Conservation (phyloP, 805 yeast genomes). For the Zygoascus flipseniorum region DNA sequence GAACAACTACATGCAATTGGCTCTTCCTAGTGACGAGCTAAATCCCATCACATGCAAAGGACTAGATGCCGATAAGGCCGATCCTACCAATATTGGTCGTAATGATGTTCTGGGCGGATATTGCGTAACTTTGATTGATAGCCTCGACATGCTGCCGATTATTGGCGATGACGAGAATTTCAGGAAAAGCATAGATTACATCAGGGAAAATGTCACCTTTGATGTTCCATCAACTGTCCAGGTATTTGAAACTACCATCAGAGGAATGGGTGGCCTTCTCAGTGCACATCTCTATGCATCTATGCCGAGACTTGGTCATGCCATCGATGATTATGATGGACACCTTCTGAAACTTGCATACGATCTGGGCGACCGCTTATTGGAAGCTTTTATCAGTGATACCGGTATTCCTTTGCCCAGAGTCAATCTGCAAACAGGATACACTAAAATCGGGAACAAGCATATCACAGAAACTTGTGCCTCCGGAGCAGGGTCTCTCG, state of each 20-base stretch:
- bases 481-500: slow-evolving; percentile 80
- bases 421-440: slow-evolving; percentile 54
- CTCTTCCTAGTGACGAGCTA: slow-evolving; percentile 74
- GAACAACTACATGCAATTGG: slow-evolving; percentile 56
- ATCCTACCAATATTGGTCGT: slow-evolving; percentile 46
- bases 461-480: slow-evolving; percentile 59
- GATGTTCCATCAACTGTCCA: slow-evolving; percentile 66
- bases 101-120: slow-evolving; percentile 85
- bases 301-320: slow-evolving; percentile 37
- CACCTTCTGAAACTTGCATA: slow-evolving; percentile 61
- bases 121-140: slow-evolving; percentile 69
- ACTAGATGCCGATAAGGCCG: slow-evolving; percentile 51
- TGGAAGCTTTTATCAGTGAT: slow-evolving; percentile 58
- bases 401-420: slow-evolving; percentile 72
- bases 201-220: slow-evolving; percentile 39
- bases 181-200: slow-evolving; percentile 35
- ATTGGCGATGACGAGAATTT: slow-evolving; percentile 57
- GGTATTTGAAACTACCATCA: slow-evolving; percentile 78
- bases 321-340: slow-evolving; percentile 51
- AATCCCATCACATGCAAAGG: slow-evolving; percentile 65
- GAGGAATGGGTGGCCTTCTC: slow-evolving; percentile 74
- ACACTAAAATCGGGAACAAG: slow-evolving; percentile 19
- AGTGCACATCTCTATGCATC: slow-evolving; percentile 69
- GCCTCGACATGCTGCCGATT: slow-evolving; percentile 69
- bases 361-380: slow-evolving; percentile 63